Base-by-base conservation (phyloP, 768 basidiomycete species). In the Piloderma croceum region DNA sequence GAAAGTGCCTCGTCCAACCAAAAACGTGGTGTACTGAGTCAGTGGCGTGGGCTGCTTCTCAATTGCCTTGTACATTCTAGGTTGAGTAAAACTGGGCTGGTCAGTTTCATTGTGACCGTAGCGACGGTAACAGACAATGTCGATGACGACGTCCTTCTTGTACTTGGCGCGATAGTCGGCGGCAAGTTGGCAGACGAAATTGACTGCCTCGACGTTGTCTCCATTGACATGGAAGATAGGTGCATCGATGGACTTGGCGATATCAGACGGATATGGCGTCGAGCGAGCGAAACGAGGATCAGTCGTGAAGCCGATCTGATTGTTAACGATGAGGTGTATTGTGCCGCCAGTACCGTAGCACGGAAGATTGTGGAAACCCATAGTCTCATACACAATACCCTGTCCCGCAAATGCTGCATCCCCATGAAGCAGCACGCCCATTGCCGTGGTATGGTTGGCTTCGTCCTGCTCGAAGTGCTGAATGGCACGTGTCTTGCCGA, bases 51-150 rank as follows among this genome's bases (percentile, higher is more conserved):
- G 88, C 64, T 98, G 91, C 54, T 89, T 86, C 66, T 82, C 81
- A 59, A 99, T 96, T 22, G 92, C 90, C 62, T 90, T 77, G 73
- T 99, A 99, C 96, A 98, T 99, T 48, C 89, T 77, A 6, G 96
- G 96, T 62, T 99, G 96, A 7, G 96, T 98, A 71, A 99, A 99
- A 62, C 80, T 86, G 19, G 96, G 96, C 62, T 99, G 96, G 58
- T 99, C 96, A 7, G 92, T 97, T 65, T 99, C 96, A 63, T 99
- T 99, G 69, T 99, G 96, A n/a, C 96, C 96, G 59, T 98, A 81
- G 40, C 92, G 90, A 48, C 96, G 88, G 70, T 97, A 99, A 68
- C 96, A 99, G 42, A 99, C 93, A 42, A 99, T 90, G 63, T 99
- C 94, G 46, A 99, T 68, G 54, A 99, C 94, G 47, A 99, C 94